A percentile compares a stretch with the other conserved stretches of the same genome.
These are phyloP conservation scores for Penicillium sclerotigenum DNA, from an alignment of 2,329 filamentous ascomycete genomes.

Conservation along the genomic window DNA sequence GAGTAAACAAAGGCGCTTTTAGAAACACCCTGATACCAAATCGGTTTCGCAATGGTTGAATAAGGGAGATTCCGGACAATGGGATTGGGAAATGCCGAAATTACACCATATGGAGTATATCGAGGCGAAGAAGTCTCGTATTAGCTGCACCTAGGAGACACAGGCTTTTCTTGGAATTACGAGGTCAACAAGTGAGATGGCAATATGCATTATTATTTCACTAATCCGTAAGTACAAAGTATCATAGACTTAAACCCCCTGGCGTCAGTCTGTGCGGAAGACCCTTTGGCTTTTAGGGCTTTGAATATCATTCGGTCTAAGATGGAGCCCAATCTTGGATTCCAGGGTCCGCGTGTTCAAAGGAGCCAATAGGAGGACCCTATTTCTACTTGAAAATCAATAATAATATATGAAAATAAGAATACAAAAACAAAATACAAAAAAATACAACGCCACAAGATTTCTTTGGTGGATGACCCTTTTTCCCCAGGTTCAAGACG, in stretches of 20 bases:
- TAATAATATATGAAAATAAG: conserved; percentile 6
- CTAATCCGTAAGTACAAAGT: no score
- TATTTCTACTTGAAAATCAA: conserved; percentile 5
- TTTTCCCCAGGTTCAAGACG: conserved; percentile 9
- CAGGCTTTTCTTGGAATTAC: background rate
- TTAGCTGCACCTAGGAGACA: background rate
- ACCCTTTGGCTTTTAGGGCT: conserved; percentile 12
- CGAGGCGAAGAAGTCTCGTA: conserved; percentile 2
- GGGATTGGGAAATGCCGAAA: background rate
- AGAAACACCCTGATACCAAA: background rate
- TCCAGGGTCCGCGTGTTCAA: conserved; percentile 11
- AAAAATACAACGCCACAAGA: conserved; percentile 2
- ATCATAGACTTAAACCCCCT: background rate
- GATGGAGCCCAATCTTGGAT: conserved; percentile 19
- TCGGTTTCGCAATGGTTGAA: background rate
- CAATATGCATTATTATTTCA: no score
- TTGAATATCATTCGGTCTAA: conserved; percentile 12
- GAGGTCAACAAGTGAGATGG: background rate
- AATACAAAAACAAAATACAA: background rate
- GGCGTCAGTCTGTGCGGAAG: conserved; percentile 7
- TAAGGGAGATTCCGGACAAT: background rate
- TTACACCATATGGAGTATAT: background rate
- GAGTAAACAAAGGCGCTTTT: background rate
- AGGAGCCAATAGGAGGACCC: conserved; percentile 12
- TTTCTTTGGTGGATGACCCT: conserved; percentile 3